Conservation (phyloP, 1,284 basidiomycete genomes). For the Trichosporon faecale region DNA sequence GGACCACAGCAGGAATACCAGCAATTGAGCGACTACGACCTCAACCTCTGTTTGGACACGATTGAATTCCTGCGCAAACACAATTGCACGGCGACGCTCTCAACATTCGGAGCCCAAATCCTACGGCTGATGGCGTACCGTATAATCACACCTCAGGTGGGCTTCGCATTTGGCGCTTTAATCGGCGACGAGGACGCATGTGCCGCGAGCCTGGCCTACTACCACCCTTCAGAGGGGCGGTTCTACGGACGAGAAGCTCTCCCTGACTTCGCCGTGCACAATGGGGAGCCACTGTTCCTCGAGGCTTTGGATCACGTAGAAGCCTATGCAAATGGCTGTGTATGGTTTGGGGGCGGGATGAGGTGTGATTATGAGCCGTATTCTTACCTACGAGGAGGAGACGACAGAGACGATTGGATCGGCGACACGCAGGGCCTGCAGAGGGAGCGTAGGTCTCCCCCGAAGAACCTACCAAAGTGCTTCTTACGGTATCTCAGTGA, state of each 20-base stretch:
- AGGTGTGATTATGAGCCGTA: too few species aligned
- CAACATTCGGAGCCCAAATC: not conserved
- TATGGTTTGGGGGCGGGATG: too few species aligned
- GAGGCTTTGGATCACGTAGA: too few species aligned
- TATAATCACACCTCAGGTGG: not conserved
- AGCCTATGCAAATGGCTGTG: too few species aligned
- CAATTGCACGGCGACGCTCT: not conserved
- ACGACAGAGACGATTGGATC: too few species aligned
- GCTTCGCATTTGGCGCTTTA: not conserved
- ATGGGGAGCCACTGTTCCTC: too few species aligned
- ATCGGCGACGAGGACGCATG: not conserved
- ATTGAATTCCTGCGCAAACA: not conserved
- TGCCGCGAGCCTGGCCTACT: not conserved
- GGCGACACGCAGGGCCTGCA: too few species aligned
- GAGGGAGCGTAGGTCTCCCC: too few species aligned
- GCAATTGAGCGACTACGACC: not conserved
- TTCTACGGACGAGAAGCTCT: not conserved
- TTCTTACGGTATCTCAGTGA: too few species aligned
- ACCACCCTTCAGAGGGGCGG: not conserved
- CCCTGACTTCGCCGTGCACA: too few species aligned
- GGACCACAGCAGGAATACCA: not conserved
- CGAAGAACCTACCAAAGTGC: too few species aligned
- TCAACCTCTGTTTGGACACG: not conserved
- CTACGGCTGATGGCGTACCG: not conserved
- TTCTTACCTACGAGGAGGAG: too few species aligned